Evolutionary conservation across 1,284 basidiomycete species (phyloP).

Genomic region (Boletus albobrunnescens): DNA sequence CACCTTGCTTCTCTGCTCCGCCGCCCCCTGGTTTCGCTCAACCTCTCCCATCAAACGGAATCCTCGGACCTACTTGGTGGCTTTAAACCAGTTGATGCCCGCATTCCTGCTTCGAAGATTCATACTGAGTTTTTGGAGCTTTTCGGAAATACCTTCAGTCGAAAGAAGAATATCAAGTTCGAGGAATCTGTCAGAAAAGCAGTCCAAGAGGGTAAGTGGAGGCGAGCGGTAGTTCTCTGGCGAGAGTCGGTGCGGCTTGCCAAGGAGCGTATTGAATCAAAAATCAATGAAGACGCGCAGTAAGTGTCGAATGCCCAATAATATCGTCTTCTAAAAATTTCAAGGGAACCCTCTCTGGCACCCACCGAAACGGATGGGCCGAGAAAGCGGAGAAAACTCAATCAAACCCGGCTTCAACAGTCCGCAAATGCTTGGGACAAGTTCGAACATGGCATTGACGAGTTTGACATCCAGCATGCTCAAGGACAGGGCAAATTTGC

Average conservation of each 20-base stretch:
- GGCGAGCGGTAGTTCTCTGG: slow-evolving; percentile 81
- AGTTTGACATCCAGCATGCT: slow-evolving; percentile 86
- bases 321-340: background rate
- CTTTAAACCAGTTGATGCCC: slow-evolving; percentile 90
- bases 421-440: slow-evolving; percentile 65
- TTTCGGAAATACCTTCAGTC: slow-evolving; percentile 87
- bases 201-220: slow-evolving; percentile 83
- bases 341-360: slow-evolving; percentile 10
- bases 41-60: slow-evolving; percentile 96
- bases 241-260: slow-evolving; percentile 72
- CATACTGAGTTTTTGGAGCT: slow-evolving; percentile 79
- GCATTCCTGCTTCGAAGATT: slow-evolving; percentile 71
- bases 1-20: slow-evolving; percentile 82
- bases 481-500: slow-evolving; percentile 84
- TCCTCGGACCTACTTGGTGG: slow-evolving; percentile 93
- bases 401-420: slow-evolving; percentile 41
- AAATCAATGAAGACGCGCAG: slow-evolving; percentile 38
- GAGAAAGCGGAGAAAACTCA: slow-evolving; percentile 73
- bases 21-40: slow-evolving; percentile 81
- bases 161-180: slow-evolving; percentile 87
- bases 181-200: slow-evolving; percentile 83
- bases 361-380: slow-evolving; percentile 46
- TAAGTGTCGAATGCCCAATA: slow-evolving; percentile 32
- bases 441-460: slow-evolving; percentile 69
- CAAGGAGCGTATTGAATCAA: slow-evolving; percentile 55